Conservation (phyloP, 2,329 filamentous ascomycete genomes). For the Penicillium sclerotigenum region DNA sequence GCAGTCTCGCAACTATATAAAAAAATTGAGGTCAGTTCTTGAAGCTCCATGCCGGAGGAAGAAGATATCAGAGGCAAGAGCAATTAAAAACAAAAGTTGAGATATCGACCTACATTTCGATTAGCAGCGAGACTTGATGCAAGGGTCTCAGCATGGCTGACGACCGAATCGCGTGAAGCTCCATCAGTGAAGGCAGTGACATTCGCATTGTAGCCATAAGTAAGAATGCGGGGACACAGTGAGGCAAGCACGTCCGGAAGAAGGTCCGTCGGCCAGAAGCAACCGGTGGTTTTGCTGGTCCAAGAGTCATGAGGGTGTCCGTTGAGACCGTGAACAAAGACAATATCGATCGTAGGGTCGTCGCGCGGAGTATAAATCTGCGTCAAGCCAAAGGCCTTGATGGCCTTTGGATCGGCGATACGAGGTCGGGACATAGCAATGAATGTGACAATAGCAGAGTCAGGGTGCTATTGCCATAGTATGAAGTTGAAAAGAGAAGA, state of each 20-base stretch:
- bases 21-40: not conserved
- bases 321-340: slow-evolving; percentile 69
- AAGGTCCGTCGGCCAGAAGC: slow-evolving; percentile 69
- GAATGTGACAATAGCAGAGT: not conserved
- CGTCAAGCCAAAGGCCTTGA: slow-evolving; percentile 43
- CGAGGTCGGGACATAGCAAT: slow-evolving; percentile 21
- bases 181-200: slow-evolving; percentile 51
- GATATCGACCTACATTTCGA: slow-evolving; percentile 46
- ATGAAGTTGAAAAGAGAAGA: not conserved
- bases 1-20: slow-evolving; percentile 43
- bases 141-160: slow-evolving; percentile 68
- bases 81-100: not conserved
- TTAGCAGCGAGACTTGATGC: slow-evolving; percentile 62
- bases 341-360: slow-evolving; percentile 50
- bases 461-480: slow-evolving; percentile 6
- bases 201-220: slow-evolving; percentile 73
- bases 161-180: slow-evolving; percentile 63
- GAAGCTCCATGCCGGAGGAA: not conserved
- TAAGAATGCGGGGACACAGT: slow-evolving; percentile 61
- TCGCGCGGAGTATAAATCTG: slow-evolving; percentile 40
- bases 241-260: slow-evolving; percentile 59
- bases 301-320: slow-evolving; percentile 65
- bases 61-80: not conserved
- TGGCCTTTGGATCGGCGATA: slow-evolving; percentile 8
- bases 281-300: slow-evolving; percentile 47